Conservation (phyloP, 2,329 filamentous ascomycete species). For the Aureobasidium sp. region DNA sequence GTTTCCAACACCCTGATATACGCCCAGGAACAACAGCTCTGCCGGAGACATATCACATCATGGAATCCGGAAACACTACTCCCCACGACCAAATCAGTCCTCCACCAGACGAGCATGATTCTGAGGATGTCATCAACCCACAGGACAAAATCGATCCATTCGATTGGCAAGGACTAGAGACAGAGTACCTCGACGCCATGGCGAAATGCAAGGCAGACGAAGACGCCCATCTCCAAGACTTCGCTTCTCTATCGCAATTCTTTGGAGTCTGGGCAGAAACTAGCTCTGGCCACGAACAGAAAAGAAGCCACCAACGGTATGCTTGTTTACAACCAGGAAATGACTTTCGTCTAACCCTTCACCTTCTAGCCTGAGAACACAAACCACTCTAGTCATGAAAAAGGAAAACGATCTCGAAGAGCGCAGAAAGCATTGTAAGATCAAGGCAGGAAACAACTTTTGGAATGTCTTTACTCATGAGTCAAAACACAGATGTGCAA, state of each 20-base stretch:
- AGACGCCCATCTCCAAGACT: slow-evolving; percentile 32
- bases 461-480: not conserved
- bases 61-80: not conserved
- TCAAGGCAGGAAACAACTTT: not conserved
- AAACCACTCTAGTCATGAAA: slow-evolving; percentile 64
- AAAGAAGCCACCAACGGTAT: slow-evolving; percentile 67
- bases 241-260: slow-evolving; percentile 50
- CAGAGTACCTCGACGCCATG: slow-evolving; percentile 59
- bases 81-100: not conserved
- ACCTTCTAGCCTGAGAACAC: slow-evolving; percentile 59
- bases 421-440: slow-evolving; percentile 69
- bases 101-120: not conserved
- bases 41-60: not conserved
- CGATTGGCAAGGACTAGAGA: slow-evolving; percentile 70
- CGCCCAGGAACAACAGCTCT: not conserved
- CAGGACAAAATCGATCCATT: slow-evolving; percentile 44
- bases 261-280: slow-evolving; percentile 72
- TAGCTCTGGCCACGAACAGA: slow-evolving; percentile 62
- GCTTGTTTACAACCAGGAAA: not conserved
- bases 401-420: slow-evolving; percentile 62
- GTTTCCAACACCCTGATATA: not conserved
- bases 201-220: slow-evolving; percentile 55
- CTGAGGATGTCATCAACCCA: slow-evolving; percentile 14
- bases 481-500: slow-evolving; percentile 29
- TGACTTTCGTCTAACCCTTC: slow-evolving; percentile 14